phyloP scores from a whole-genome alignment of 371 early-diverging fungal genomes.

The Blakeslea trispora region DNA sequence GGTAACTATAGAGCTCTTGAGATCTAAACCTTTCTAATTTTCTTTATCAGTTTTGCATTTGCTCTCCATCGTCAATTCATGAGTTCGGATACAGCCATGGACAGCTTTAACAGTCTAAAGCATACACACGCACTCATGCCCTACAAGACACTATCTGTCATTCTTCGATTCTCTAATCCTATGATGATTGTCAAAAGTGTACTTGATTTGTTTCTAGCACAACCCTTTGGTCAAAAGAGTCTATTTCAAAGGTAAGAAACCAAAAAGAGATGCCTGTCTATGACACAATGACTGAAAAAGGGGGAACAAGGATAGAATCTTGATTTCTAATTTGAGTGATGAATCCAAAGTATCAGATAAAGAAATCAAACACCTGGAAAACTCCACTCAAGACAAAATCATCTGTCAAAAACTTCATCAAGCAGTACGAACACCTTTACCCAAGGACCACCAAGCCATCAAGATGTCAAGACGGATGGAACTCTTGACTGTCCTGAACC shows the following conservation, averaged over 20 bases:
- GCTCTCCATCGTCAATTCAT: conserved; percentile 60
- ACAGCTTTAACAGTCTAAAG: conserved; percentile 55
- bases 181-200: conserved; percentile 63
- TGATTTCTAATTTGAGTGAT: conserved; percentile 61
- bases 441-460: conserved; percentile 10
- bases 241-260: conserved; percentile 57
- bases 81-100: conserved; percentile 58
- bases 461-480: no score
- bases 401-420: conserved; percentile 58
- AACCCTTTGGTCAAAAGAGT: conserved; percentile 67
- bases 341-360: conserved; percentile 54
- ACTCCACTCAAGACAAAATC: conserved; percentile 38
- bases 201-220: conserved; percentile 65
- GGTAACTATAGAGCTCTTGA: conserved; percentile 26
- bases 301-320: conserved; percentile 38
- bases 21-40: no score
- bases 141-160: conserved; percentile 54
- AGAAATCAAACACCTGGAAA: conserved; percentile 51
- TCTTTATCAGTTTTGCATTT: conserved; percentile 61
- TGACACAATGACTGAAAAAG: no score
- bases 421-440: conserved; percentile 50
- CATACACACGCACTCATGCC: conserved; percentile 63
- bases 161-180: conserved; percentile 64
- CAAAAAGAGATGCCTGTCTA: neutral
- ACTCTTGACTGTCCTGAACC: conserved; percentile 11